A percentile compares a stretch with the other conserved stretches of the same genome.
These are phyloP conservation scores for Lotus japonicus DNA, from an alignment of 306 rosid genomes.

Conservation along the genomic window DNA sequence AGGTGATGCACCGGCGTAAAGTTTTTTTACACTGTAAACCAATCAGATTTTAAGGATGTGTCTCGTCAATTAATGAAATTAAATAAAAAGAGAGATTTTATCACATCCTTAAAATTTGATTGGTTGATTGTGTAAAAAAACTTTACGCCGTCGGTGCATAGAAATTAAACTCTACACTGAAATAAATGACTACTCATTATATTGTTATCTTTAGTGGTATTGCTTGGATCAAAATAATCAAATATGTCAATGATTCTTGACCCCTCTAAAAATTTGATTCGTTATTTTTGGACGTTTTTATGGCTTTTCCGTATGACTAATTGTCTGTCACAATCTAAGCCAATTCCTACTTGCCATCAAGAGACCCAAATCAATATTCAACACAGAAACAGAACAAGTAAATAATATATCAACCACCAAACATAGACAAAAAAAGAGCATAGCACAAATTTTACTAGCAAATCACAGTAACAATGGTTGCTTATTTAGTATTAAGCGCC, in stretches of 20 bases:
- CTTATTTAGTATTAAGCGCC: conserved; percentile 48
- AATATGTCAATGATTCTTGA: background rate
- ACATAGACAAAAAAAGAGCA: background rate
- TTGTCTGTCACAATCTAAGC: background rate
- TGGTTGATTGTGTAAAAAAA: no score
- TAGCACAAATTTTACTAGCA: conserved; percentile 9
- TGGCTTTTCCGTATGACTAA: background rate
- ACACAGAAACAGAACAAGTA: background rate
- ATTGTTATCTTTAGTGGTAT: background rate
- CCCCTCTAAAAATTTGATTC: background rate
- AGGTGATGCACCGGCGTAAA: no score
- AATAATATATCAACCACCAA: background rate
- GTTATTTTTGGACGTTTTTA: background rate
- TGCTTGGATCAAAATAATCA: no score
- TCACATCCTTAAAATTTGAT: no score
- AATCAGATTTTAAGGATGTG: no score
- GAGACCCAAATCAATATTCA: background rate
- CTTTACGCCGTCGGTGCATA: no score
- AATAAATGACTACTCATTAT: no score
- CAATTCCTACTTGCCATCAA: background rate
- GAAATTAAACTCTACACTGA: no score
- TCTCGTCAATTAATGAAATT: no score
- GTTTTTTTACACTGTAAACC: no score
- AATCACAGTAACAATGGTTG: conserved; percentile 38
- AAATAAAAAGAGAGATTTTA: no score